These are phyloP conservation scores for Trebouxia sp. DNA, from an alignment of 139 green algal species.

Conservation along the genomic window DNA sequence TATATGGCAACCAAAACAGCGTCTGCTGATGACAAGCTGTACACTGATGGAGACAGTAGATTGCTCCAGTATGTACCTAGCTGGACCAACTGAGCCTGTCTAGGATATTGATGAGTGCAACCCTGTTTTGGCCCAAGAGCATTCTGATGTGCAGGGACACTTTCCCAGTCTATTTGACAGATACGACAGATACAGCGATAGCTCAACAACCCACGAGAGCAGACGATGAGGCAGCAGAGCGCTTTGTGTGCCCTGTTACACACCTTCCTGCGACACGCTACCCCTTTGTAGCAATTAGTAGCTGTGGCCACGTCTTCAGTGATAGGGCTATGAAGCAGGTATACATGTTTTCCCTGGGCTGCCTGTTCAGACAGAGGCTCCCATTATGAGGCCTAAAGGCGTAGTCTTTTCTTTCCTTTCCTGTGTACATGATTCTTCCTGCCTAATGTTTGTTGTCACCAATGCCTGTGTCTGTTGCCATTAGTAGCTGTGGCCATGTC, in stretches of 20 bases:
- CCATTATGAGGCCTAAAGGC: too few relatives aligned
- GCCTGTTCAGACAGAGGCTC: too few relatives aligned
- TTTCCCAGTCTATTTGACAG: slow-evolving; percentile 24
- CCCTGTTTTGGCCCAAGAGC: too few relatives aligned
- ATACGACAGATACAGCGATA: not conserved
- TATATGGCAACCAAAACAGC: too few relatives aligned
- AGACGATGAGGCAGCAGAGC: not conserved
- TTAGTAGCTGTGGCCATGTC: slow-evolving; percentile 3
- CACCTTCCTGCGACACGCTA: slow-evolving; percentile 33
- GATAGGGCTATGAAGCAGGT: slow-evolving; percentile 32
- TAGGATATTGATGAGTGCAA: too few relatives aligned
- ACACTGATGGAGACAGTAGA: not conserved
- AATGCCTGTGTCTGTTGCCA: too few relatives aligned
- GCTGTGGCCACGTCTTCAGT: slow-evolving; percentile 42
- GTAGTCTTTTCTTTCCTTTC: too few relatives aligned
- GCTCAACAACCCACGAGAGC: not conserved
- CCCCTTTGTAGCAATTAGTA: slow-evolving; percentile 37
- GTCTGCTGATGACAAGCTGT: not conserved
- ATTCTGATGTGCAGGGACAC: slow-evolving; percentile 21
- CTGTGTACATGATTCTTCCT: too few relatives aligned
- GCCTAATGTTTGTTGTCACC: too few relatives aligned
- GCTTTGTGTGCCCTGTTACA: slow-evolving; percentile 43
- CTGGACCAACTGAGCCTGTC: too few relatives aligned
- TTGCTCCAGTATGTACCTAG: too few relatives aligned
- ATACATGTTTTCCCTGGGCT: too few relatives aligned